phyloP scores from a whole-genome alignment of 116 monocot genomes.

The Posidonia oceanica region DNA sequence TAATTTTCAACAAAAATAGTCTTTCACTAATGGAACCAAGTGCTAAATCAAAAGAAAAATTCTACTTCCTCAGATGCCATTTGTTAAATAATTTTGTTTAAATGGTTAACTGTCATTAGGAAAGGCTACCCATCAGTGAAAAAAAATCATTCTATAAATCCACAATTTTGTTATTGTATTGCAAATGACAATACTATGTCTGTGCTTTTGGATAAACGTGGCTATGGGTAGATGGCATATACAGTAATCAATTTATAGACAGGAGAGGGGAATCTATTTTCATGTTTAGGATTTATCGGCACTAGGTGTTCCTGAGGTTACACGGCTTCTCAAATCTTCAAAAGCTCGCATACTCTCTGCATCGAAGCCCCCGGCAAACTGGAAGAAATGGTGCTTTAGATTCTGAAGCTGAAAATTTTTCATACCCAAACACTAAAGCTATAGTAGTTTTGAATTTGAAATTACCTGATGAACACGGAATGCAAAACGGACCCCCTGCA shows the following conservation, averaged over 20 bases:
- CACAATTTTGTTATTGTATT: slow-evolving; percentile 5
- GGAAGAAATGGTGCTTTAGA: not conserved
- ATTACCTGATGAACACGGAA: slow-evolving; percentile 93
- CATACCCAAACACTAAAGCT: not conserved
- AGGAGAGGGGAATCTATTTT: not conserved
- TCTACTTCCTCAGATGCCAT: not conserved
- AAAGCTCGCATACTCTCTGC: slow-evolving; percentile 87
- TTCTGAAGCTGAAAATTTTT: not conserved
- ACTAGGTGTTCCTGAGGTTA: not conserved
- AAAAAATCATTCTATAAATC: not conserved
- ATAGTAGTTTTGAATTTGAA: not conserved
- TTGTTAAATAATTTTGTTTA: not conserved
- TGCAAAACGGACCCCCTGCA: slow-evolving; percentile 94
- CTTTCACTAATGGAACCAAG: too few relatives aligned
- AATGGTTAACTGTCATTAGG: not conserved
- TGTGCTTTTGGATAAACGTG: not conserved
- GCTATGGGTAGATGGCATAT: not conserved
- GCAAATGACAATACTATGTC: not conserved
- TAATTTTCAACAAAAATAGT: too few relatives aligned
- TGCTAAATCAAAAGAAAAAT: too few relatives aligned
- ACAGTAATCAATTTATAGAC: too few relatives aligned
- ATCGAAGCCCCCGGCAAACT: slow-evolving; percentile 98
- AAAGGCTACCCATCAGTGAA: not conserved
- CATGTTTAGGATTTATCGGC: slow-evolving; percentile 14
- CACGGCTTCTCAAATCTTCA: slow-evolving; percentile 78